Evolutionary conservation across 352 stramenopile species (phyloP), one percentile per base, ranked within the genome.

Genomic region (Globisporangium spinosum): DNA sequence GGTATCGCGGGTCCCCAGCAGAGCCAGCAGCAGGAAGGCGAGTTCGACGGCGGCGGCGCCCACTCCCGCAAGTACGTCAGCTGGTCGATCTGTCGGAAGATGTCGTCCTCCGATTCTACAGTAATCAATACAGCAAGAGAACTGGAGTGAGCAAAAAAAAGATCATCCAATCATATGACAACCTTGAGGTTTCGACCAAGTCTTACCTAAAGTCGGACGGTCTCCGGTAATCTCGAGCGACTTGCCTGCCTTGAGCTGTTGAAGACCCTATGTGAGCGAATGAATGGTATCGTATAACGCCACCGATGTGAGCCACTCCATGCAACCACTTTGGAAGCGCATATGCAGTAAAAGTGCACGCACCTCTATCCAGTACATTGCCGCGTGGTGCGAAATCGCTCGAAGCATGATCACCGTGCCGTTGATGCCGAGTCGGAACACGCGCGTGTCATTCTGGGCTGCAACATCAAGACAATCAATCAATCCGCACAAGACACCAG

Each of bases 81-180:
- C 27, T 85, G 76, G 65, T 93, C 84, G 23, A 93, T 93, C 65
- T 91, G 80, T 23, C 75, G 70, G 32, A 91, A 93, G 13, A 93
- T 86, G 25, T 90, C 81, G 10, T 93, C 84, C 67, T 93, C 80
- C 9, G 81, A 85, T 69, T 93, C 84, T 92, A n/a, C 51, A 55
- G 22, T 27, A 32, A 1, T 17, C 13, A 5, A n/a, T 9, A n/a
- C 13, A 8, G 15, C 6, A 47, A 47, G 13, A 47, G 20, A 47
- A n/a, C 13, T 32, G 23, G 0, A 56, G 10, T 56, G 3, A 29
- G 9, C 12, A 9, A 29, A 56, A 20, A 20, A 32, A 32, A 32
- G 29, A 1, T 29, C 20, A 29, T 56, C 49, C 15, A 29, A 20
- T 15, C 13, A n/a, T 47, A 8, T 27, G 20, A 25, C 29, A 32